Conservation (phyloP, 2,329 filamentous ascomycete genomes). For the Fusarium virguliforme region DNA sequence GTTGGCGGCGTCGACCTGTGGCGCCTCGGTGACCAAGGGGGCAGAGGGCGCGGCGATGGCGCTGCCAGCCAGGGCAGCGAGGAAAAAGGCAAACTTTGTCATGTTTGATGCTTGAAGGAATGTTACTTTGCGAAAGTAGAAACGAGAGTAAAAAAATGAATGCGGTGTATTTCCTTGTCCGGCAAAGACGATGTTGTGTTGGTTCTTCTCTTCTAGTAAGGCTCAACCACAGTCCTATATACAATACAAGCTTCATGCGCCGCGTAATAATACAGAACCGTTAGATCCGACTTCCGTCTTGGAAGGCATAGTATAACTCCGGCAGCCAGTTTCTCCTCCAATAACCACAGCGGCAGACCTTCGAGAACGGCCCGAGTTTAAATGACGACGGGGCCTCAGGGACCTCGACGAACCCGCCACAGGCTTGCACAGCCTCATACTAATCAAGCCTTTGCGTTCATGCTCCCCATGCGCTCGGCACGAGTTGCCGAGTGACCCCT, state of each 20-base stretch:
- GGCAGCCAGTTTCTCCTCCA: constrained; percentile 33
- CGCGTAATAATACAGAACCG: background rate
- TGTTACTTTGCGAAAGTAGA: constrained; percentile 1
- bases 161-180: constrained; percentile 29
- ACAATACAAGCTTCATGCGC: background rate
- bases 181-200: constrained; percentile 37
- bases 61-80: constrained; percentile 44
- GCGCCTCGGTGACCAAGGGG: constrained; percentile 24
- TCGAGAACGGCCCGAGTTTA: constrained; percentile 12
- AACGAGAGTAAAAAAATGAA: constrained; percentile 16
- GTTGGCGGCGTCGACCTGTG: constrained; percentile 17
- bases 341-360: background rate
- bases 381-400: constrained; percentile 16
- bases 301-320: background rate
- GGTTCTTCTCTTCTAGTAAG: background rate
- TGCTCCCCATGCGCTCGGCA: constrained; percentile 13
- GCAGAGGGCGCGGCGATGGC: constrained; percentile 33
- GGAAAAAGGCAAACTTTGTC: constrained; percentile 32
- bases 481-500: constrained; percentile 18
- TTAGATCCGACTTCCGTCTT: background rate
- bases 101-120: constrained; percentile 16
- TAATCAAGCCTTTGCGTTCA: background rate
- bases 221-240: constrained; percentile 26
- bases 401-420: background rate
- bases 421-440: background rate